Percentiles rank a stretch among this genome's conserved stretches.
phyloP scores from a whole-genome alignment of 768 basidiomycete species.

The Termitomyces bulborhizus region DNA sequence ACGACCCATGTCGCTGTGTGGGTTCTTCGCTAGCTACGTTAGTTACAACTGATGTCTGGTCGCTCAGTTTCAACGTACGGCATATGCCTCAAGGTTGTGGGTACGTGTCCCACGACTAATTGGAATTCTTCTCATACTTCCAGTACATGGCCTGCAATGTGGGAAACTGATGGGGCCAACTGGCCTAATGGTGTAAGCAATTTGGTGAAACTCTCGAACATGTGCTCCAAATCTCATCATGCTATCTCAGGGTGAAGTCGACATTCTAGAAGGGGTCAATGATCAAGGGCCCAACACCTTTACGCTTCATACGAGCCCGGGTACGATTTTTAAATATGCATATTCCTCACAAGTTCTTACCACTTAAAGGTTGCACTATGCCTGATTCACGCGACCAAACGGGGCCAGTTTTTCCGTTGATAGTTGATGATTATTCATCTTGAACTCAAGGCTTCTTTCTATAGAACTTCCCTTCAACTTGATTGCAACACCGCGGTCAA shows the following conservation, averaged over 20 bases:
- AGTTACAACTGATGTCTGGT: background rate
- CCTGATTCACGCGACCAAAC: conserved; percentile 30
- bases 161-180: conserved; percentile 29
- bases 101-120: conserved; percentile 18
- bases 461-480: conserved; percentile 21
- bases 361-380: conserved; percentile 33
- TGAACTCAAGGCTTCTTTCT: background rate
- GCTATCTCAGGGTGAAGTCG: conserved; percentile 23
- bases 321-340: conserved; percentile 1
- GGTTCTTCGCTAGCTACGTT: conserved; percentile 12
- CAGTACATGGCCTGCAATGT: conserved; percentile 38
- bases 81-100: conserved; percentile 22
- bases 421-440: background rate
- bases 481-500: conserved; percentile 37
- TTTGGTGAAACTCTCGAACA: background rate
- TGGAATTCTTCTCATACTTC: too few relatives aligned
- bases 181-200: conserved; percentile 28
- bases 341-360: background rate
- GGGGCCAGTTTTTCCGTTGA: conserved; percentile 28
- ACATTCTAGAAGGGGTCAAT: conserved; percentile 31
- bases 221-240: background rate
- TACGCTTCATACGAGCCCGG: conserved; percentile 30
- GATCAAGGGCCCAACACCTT: conserved; percentile 29
- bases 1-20: conserved; percentile 42
- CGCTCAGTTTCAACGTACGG: conserved; percentile 22